phyloP scores from a whole-genome alignment of 192 early-diverging fungal species.

The Phycomyces blakesleeanus region DNA sequence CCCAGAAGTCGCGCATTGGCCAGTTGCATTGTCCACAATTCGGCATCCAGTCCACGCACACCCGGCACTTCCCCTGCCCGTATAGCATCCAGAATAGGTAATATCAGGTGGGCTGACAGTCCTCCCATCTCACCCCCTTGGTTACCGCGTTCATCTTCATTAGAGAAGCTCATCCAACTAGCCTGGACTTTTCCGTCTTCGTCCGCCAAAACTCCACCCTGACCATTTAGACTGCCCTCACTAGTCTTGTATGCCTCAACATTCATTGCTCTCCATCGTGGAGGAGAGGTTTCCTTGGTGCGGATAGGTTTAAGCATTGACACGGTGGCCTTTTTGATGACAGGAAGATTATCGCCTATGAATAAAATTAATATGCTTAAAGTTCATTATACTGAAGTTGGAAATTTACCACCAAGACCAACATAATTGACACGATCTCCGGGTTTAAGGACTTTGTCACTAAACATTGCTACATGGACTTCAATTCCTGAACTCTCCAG shows the following conservation, averaged over 20 bases:
- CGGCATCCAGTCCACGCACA: slow-evolving; percentile 53
- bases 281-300: slow-evolving; percentile 60
- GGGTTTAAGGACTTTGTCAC: slow-evolving; percentile 48
- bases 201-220: slow-evolving; percentile 67
- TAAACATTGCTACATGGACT: slow-evolving; percentile 46
- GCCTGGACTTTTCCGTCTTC: slow-evolving; percentile 53
- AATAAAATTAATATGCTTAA: background rate
- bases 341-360: slow-evolving; percentile 39
- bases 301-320: slow-evolving; percentile 52
- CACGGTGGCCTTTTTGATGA: slow-evolving; percentile 56
- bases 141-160: slow-evolving; percentile 52
- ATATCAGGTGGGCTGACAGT: slow-evolving; percentile 41
- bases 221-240: slow-evolving; percentile 58
- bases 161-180: slow-evolving; percentile 64
- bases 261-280: slow-evolving; percentile 53
- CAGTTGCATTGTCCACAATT: slow-evolving; percentile 56
- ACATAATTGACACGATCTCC: slow-evolving; percentile 58
- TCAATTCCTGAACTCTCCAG: slow-evolving; percentile 68
- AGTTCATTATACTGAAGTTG: background rate
- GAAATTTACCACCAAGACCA: slow-evolving; percentile 40
- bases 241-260: slow-evolving; percentile 54
- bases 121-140: slow-evolving; percentile 59
- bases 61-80: slow-evolving; percentile 41
- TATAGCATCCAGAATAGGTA: slow-evolving; percentile 45
- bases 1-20: slow-evolving; percentile 55